These are phyloP conservation scores for Prosopis cineraria DNA, from an alignment of 306 rosid genomes.

Conservation along the genomic window DNA sequence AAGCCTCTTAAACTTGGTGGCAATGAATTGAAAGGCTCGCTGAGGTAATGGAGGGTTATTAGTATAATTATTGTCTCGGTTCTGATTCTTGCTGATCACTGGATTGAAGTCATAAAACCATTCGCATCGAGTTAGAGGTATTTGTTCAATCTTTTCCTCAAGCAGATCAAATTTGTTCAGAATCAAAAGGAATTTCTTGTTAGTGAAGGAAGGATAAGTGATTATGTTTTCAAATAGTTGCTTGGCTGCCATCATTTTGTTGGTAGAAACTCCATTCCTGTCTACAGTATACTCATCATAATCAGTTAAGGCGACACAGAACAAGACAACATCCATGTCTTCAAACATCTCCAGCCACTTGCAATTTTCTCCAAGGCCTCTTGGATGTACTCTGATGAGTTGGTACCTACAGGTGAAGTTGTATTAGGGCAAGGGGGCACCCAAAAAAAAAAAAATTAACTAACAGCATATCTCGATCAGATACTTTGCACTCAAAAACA, in stretches of 20 bases:
- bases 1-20: slow-evolving; percentile 69
- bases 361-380: slow-evolving; percentile 67
- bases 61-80: slow-evolving; percentile 31
- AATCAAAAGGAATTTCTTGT: slow-evolving; percentile 63
- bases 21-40: slow-evolving; percentile 69
- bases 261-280: slow-evolving; percentile 46
- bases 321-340: slow-evolving; percentile 56
- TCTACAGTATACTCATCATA: slow-evolving; percentile 58
- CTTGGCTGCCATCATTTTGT: slow-evolving; percentile 75
- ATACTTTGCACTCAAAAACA: neutral
- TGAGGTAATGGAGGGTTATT: slow-evolving; percentile 57
- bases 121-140: slow-evolving; percentile 63
- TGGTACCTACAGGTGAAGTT: slow-evolving; percentile 53
- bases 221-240: slow-evolving; percentile 63
- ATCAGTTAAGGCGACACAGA: slow-evolving; percentile 67
- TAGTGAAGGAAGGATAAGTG: slow-evolving; percentile 45
- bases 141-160: slow-evolving; percentile 63
- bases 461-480: neutral
- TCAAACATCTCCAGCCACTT: slow-evolving; percentile 83
- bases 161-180: slow-evolving; percentile 75
- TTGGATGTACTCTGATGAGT: slow-evolving; percentile 68
- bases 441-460: slow-evolving; percentile 15
- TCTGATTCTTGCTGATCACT: slow-evolving; percentile 34
- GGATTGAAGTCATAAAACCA: slow-evolving; percentile 82
- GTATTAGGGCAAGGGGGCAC: too few relatives aligned